Evolutionary conservation across 257 asterid species (phyloP), one percentile per base, ranked within the genome.

Genomic region (Plantago ovata): DNA sequence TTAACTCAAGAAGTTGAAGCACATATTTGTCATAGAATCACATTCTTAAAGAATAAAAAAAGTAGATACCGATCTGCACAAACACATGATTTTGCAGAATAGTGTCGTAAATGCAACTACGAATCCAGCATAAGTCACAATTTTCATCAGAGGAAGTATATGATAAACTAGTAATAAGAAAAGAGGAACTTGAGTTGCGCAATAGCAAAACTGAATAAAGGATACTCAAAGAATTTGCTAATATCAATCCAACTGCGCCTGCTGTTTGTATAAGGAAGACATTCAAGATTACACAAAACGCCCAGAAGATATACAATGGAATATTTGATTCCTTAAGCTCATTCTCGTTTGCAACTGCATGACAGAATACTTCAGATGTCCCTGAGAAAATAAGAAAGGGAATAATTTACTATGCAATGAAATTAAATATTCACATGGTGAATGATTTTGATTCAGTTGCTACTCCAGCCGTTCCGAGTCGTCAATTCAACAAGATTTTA

Each of bases 151-250:
- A 40, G 28, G 23, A 32, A 57, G 38, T n/a, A 56, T 39, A 51
- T 56, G 49, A 44, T 20, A 59, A 28, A 42, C 28, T 11, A 32
- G 28, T 53, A 64, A 39, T n/a, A 50, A 42, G 38, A 50, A 19
- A 46, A 48, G 33, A 65, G 51, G 33, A 60, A 58, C n/a, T 22
- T 57, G 0, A 33, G 15, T 56, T 54, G 65, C 39, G 49, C 38
- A 38, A 18, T 42, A 38, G 38, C 13, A 64, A 9, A n/a, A 45
- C 20, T 36, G 44, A 13, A 2, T 16, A 51, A 75, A 88, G 97
- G 99, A 89, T 93, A 93, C 97, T 93, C 94, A 86, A 72, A 58
- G 89, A 81, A 77, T 93, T 93, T 12, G 99, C 99, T 50, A 83
- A 39, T 72, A 89, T 89, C 63, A 93, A 72, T 61, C 97, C 99